Conservation (phyloP, 805 yeast species). For the Hanseniaspora lachancei region DNA sequence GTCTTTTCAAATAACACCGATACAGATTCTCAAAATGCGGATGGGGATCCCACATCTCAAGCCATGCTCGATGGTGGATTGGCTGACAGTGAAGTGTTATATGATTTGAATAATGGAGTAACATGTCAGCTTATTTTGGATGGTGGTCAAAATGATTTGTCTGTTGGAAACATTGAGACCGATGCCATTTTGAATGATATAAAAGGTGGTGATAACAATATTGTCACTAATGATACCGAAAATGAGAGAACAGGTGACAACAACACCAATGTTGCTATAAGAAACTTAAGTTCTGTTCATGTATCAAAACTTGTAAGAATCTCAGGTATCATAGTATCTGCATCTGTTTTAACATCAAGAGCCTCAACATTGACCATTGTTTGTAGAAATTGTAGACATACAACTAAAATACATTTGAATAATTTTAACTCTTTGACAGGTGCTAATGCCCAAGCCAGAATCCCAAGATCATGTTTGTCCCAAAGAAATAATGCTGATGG, state of each 20-base stretch:
- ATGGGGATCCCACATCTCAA: conserved; percentile 34
- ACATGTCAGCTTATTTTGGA: conserved; percentile 12
- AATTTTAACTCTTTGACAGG: conserved; percentile 27
- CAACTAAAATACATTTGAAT: conserved; percentile 41
- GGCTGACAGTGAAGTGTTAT: conserved; percentile 20
- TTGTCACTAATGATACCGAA: conserved; percentile 17
- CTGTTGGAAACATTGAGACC: conserved; percentile 22
- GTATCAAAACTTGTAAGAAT: conserved; percentile 81
- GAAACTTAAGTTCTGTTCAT: conserved; percentile 75
- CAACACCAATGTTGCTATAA: conserved; percentile 51
- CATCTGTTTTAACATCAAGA: conserved; percentile 76
- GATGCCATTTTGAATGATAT: conserved; percentile 9
- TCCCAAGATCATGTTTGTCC: conserved; percentile 27
- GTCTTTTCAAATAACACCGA: conserved; percentile 19
- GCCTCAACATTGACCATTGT: conserved; percentile 73
- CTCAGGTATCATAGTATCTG: conserved; percentile 85
- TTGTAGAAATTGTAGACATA: conserved; percentile 80
- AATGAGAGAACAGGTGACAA: conserved; percentile 59
- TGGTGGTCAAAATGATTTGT: conserved; percentile 15
- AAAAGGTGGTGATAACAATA: conserved; percentile 10
- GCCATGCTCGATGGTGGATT: conserved; percentile 28
- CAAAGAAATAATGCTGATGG: conserved; percentile 14
- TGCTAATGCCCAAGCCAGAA: conserved; percentile 18
- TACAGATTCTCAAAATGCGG: conserved; percentile 37
- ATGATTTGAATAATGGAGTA: conserved; percentile 27